A percentile compares a stretch with the other conserved stretches of the same genome.
Evolutionary conservation across 2,329 filamentous ascomycete species (phyloP).

Genomic region (Pseudofabraea citricarpa): DNA sequence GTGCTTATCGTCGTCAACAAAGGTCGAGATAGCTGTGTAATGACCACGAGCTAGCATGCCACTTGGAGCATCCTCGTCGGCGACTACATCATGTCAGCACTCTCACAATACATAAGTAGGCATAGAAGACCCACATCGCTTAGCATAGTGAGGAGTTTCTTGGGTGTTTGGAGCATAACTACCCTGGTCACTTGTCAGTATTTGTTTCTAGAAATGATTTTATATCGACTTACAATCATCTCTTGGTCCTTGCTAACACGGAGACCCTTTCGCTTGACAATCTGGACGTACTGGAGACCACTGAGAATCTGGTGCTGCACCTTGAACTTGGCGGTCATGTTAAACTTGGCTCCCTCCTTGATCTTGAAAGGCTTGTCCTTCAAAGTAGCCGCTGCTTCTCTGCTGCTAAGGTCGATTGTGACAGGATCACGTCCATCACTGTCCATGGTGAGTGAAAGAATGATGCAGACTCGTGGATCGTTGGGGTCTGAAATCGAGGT

Average conservation of each 20-base stretch:
- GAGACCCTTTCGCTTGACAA: slow-evolving; percentile 85
- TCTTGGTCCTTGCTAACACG: slow-evolving; percentile 89
- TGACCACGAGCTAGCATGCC: slow-evolving; percentile 87
- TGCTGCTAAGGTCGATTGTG: slow-evolving; percentile 76
- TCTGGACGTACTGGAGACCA: slow-evolving; percentile 92
- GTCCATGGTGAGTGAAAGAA: slow-evolving; percentile 85
- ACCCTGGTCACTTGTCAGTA: slow-evolving; percentile 56
- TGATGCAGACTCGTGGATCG: slow-evolving; percentile 88
- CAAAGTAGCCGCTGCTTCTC: slow-evolving; percentile 69
- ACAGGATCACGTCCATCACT: slow-evolving; percentile 78
- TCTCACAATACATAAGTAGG: too few species aligned
- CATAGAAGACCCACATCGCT: slow-evolving; percentile 70
- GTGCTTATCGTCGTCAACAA: slow-evolving; percentile 92
- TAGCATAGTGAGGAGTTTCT: slow-evolving; percentile 78
- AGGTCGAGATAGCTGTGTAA: slow-evolving; percentile 85
- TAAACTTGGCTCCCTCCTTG: slow-evolving; percentile 91
- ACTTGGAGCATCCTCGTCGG: slow-evolving; percentile 84
- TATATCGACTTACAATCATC: slow-evolving; percentile 87
- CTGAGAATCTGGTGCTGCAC: slow-evolving; percentile 96
- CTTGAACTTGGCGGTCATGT: slow-evolving; percentile 91
- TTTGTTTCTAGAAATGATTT: too few species aligned
- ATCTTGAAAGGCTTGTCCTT: slow-evolving; percentile 95
- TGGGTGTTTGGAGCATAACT: slow-evolving; percentile 92
- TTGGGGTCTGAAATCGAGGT: slow-evolving; percentile 68
- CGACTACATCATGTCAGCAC: too few species aligned